Base-by-base conservation (phyloP, 192 early-diverging fungal species). In the Podila clonocystis region DNA sequence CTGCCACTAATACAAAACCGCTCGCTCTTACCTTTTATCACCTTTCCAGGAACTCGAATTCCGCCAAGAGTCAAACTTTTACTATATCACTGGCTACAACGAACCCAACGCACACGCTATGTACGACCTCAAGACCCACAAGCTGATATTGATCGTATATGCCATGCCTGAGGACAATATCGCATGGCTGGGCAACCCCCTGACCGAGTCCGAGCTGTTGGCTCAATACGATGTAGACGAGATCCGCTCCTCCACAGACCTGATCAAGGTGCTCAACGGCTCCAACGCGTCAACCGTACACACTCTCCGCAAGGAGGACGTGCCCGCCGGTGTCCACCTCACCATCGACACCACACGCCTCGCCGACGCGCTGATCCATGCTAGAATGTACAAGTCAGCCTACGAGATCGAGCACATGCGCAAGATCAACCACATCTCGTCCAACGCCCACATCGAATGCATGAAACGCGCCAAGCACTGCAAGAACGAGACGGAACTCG, bases 1-100 rank as follows among this genome's bases (percentile, higher is more conserved):
- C 17, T 3, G 19, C 22, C 19, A 17, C 17, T 0, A 19, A 68
- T 6, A 80, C 85, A 58, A 80, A 84, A 87, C 62, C 78, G 73
- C 61, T 64, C 85, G 34, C 49, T 41, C 20, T 49, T 52, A 20
- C 19, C 9, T 48, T 49, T 5, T 7, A 9, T 26, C 17, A 85
- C 88, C 70, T 80, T 76, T 63, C 36, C 48, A 79, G 75, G 96
- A 97, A 82, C 82, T 91, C 36, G 82, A 88, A 34, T 96, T 95
- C 83, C 87, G 94, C 63, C 96, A 97, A 77, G 94, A 96, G 80
- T 91, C 90, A 58, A 93, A 94, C 87, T 97, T 96, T 64, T 94
- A 92, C 83, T 98, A 97, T 71, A 85, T 96, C 19, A 93, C 95
- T 20, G 95, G 95, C 67, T 90, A 91, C 63, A 84, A 85, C 58